These are phyloP conservation scores for Astrephomene gubernaculifera DNA, from an alignment of 139 green algal species.

Conservation along the genomic window DNA sequence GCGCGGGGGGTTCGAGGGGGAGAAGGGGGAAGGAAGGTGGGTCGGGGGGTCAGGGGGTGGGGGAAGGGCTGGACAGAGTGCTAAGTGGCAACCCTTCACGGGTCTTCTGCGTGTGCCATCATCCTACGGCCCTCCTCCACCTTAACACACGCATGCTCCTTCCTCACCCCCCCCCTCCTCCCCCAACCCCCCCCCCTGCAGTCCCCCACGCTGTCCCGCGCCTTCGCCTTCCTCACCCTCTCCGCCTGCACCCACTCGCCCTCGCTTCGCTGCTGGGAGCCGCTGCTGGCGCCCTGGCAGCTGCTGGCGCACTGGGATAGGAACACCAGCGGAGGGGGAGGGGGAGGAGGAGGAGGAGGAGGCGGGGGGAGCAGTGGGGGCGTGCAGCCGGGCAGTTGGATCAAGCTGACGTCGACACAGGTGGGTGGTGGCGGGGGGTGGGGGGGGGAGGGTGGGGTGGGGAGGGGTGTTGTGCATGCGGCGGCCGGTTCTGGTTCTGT, in stretches of 20 bases:
- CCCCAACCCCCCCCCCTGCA: neutral
- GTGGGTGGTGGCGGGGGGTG: neutral
- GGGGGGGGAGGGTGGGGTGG: neutral
- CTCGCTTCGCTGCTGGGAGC: slow-evolving; percentile 82
- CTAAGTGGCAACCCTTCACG: neutral
- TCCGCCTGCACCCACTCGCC: slow-evolving; percentile 76
- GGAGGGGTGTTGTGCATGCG: neutral
- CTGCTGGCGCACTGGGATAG: slow-evolving; percentile 69
- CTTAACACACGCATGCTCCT: slow-evolving; percentile 54
- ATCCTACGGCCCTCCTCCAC: slow-evolving; percentile 2
- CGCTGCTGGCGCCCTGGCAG: slow-evolving; percentile 88
- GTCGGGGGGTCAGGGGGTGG: neutral
- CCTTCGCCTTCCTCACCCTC: slow-evolving; percentile 57
- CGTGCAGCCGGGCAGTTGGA: slow-evolving; percentile 54
- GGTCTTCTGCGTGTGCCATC: neutral
- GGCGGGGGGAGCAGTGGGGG: slow-evolving; percentile 21
- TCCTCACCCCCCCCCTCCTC: slow-evolving; percentile 35
- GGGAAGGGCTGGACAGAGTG: neutral
- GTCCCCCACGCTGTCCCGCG: slow-evolving; percentile 45
- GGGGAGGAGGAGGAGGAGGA: no score
- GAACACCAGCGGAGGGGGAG: no score
- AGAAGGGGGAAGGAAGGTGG: neutral
- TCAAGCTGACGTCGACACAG: slow-evolving; percentile 55
- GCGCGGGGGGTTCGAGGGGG: neutral
- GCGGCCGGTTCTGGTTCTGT: no score